phyloP scores from a whole-genome alignment of 495 filamentous ascomycete genomes.

The Viridothelium virens region DNA sequence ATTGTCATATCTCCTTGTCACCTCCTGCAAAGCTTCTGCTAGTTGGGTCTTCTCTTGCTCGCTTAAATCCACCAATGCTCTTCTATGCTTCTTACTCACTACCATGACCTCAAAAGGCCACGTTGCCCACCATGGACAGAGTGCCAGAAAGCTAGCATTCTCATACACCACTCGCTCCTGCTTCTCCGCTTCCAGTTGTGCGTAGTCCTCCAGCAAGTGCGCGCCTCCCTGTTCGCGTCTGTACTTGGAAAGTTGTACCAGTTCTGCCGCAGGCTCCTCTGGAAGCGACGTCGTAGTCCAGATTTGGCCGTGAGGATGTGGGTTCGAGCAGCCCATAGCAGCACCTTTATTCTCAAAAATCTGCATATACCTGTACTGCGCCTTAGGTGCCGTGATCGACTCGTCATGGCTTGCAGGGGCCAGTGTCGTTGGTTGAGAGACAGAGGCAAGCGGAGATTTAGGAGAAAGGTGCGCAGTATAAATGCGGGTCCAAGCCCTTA shows the following conservation, averaged over 20 bases:
- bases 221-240: slow-evolving; percentile 57
- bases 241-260: slow-evolving; percentile 71
- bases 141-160: slow-evolving; percentile 71
- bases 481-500: slow-evolving; percentile 80
- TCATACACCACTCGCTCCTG: slow-evolving; percentile 78
- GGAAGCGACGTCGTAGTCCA: slow-evolving; percentile 89
- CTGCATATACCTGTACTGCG: slow-evolving; percentile 94
- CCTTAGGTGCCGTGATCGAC: slow-evolving; percentile 48
- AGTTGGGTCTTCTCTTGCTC: slow-evolving; percentile 58
- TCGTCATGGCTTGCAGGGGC: slow-evolving; percentile 43
- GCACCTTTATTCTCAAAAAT: slow-evolving; percentile 99
- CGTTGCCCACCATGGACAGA: slow-evolving; percentile 94
- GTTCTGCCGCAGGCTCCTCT: slow-evolving; percentile 75
- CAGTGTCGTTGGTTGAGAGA: slow-evolving; percentile 41
- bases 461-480: slow-evolving; percentile 75
- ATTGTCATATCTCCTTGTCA: slow-evolving; percentile 89
- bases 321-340: slow-evolving; percentile 98
- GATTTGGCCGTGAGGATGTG: slow-evolving; percentile 92
- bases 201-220: slow-evolving; percentile 80
- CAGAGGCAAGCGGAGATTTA: slow-evolving; percentile 54
- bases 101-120: slow-evolving; percentile 98
- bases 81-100: slow-evolving; percentile 69
- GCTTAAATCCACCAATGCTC: slow-evolving; percentile 71
- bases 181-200: slow-evolving; percentile 70
- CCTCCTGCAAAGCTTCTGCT: slow-evolving; percentile 75